Base-by-base conservation (phyloP, 2,329 filamentous ascomycete genomes). In the Akanthomyces muscarius region DNA sequence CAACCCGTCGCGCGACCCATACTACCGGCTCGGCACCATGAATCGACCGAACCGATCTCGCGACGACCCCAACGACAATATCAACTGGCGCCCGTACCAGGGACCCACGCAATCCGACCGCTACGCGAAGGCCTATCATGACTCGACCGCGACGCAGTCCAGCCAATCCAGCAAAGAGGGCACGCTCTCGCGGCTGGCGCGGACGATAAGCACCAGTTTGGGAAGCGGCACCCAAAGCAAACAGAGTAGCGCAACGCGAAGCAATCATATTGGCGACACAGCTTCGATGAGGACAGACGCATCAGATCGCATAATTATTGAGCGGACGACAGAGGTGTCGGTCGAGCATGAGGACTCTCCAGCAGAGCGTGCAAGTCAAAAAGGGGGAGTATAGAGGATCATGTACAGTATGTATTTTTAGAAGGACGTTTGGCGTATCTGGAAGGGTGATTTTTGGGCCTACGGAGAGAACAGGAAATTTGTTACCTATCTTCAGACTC, bases 11-110 rank as follows among this genome's bases (percentile, higher is more conserved):
- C 28, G 54, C 23, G 56, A 63, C 11, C 64, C 66, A 14, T 45
- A 64, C 3, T 63, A 63, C 57, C 33, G 61, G 0, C 65, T 65
- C 50, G 64, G 61, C n/a, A 30, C 52, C 48, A 56, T 64, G 36
- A 63, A 56, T 10, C 18, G 41, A 13, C 11, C 30, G 14, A 38
- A n/a, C n/a, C 42, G 25, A 8, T 18, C 42, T 10, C 21, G 13
- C 6, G 16, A 41, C 23, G 45, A 50, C 41, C 28, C 18, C n/a
- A 50, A 63, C 45, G 47, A 63, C 38, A 62, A 47, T 2, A 44
- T 63, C n/a, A 59, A n/a, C 38, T 63, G 61, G 61, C 45, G 61
- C 6, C 61, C 61, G 38, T 53, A 58, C 2, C 54, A 52, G 45
- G 59, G 51, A 2, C 53, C 45, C 7, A 45, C 45, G 36, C 51